Base-by-base conservation (phyloP, 768 basidiomycete genomes). In the Pulveroboletus frians region DNA sequence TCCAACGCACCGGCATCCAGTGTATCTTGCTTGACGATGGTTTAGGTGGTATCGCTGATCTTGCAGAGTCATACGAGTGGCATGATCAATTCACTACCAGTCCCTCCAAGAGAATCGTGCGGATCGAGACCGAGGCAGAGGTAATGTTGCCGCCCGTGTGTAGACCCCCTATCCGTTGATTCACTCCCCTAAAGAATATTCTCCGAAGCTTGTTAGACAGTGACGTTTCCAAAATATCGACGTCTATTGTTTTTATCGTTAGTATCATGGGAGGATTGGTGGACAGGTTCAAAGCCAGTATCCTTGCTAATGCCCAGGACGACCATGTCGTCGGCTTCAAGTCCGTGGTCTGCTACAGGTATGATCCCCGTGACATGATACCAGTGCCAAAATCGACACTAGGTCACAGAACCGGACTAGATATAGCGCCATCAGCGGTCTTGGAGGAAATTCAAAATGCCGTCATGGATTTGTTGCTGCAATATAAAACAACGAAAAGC, bases 1-100 rank as follows among this genome's bases (percentile, higher is more conserved):
- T 90, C 64, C 66, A 69, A 39, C 70, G 70, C 6, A 73, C 81
- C 1, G 71, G 72, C n/a, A 85, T 88, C 38, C 79, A 84, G 53
- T 79, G 78, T 50, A 72, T 90, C 47, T 69, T 91, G 26, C 71
- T 91, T 40, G 88, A 89, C 60, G 88, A 90, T 57, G 87, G 86
- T 2, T 66, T 90, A 6, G 76, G 76, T 18, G 74, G 73, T 2
- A 66, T 71, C 2, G 63, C 65, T 11, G 72, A 74, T 26, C 61
- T 76, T 40, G 72, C 77, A 3, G 76, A 84, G 62, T 68, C 68
- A 4, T 76, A 75, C 55, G 52, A 60, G 45, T 85, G 84, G 83
- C 87, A 88, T 53, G 78, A 84, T 55, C 71, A 67, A 43, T 81
- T 83, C 47, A 79, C 81, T 4, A 52, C 56, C 6, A 76, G 73